Percentiles rank a stretch among this genome's conserved stretches.
Evolutionary conservation across 176 grass and related monocot genomes (phyloP).

Genomic region (Aegilops speltoides): DNA sequence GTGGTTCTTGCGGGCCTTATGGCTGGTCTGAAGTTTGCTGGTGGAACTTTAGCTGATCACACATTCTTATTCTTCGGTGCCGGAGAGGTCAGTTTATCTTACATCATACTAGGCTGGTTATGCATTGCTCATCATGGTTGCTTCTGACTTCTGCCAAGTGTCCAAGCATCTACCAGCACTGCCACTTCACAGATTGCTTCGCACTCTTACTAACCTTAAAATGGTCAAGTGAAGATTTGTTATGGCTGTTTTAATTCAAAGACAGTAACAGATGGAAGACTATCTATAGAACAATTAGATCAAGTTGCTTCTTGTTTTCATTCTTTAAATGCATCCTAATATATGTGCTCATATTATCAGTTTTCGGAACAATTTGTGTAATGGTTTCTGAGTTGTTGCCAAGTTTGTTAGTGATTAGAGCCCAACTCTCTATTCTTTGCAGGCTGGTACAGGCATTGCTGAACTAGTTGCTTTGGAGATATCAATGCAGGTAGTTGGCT

Average conservation of each 20-base stretch:
- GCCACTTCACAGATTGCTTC: neutral
- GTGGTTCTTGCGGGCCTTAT: conserved; percentile 86
- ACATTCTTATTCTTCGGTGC: conserved; percentile 94
- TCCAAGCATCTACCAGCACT: neutral
- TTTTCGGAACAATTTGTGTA: neutral
- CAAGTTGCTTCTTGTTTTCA: conserved; percentile 11
- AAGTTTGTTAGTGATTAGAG: neutral
- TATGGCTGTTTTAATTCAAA: neutral
- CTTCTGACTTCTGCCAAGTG: neutral
- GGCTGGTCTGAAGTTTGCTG: conserved; percentile 64
- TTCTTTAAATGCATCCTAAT: neutral
- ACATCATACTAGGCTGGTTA: neutral
- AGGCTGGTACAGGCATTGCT: conserved; percentile 97
- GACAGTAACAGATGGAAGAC: neutral
- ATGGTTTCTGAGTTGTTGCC: neutral
- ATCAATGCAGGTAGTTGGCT: conserved; percentile 46
- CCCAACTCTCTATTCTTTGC: conserved; percentile 27
- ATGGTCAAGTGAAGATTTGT: neutral
- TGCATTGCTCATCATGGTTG: neutral
- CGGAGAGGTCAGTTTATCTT: conserved; percentile 63
- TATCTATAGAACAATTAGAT: neutral
- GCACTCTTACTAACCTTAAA: neutral
- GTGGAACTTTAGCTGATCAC: conserved; percentile 68
- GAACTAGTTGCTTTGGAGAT: conserved; percentile 79
- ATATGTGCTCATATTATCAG: neutral